A percentile compares a stretch with the other conserved stretches of the same genome.
Conservation (phyloP, 129 eudicot species). For the carrot (Daucus carota) region DH1_v3.0 NC_030386.2:32477501-32478000, state of each 20-base stretch:
- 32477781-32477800: slow-evolving; percentile 96
- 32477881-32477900: slow-evolving; percentile 79
- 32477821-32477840: slow-evolving; percentile 59
- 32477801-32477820: slow-evolving; percentile 83
- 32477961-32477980: background rate
- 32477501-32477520: slow-evolving; percentile 5
- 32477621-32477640: background rate
- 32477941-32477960: background rate
- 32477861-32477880: slow-evolving; percentile 82
- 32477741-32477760: slow-evolving; percentile 52
- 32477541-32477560: background rate
- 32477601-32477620: background rate
- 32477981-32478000: background rate
- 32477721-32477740: background rate
- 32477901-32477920: background rate
- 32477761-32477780: slow-evolving; percentile 87
- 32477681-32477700: background rate
- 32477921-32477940: background rate
- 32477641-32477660: background rate
- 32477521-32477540: background rate
- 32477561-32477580: background rate
- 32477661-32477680: background rate
- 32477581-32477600: background rate
- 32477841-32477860: slow-evolving; percentile 40
- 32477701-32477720: no score